Evolutionary conservation across 2,329 filamentous ascomycete genomes (phyloP), one percentile per base, ranked within the genome.

Genomic region (Chaetomium globosum): DNA sequence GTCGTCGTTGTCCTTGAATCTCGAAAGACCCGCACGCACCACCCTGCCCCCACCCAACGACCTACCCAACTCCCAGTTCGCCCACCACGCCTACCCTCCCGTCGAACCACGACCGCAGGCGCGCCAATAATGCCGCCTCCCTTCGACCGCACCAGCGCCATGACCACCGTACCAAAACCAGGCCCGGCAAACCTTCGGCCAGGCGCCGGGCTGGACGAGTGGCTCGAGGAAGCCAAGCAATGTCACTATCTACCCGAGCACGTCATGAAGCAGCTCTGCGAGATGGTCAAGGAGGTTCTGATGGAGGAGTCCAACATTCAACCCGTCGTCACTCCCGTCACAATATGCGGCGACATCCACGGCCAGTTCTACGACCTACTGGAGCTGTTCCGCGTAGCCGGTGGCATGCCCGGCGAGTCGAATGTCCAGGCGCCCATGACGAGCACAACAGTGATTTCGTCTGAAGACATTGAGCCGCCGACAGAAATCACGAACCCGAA

Each of bases 251-350:
- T 99, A 60, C 95, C 95, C 58, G 95, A 99, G 80, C 82, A 89
- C 68, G 92, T 96, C 74, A 99, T 99, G 95, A 99, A 99, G 84
- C 91, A 96, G 78, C 85, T 99, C 57, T 99, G 95, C 78, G 95
- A 99, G 81, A 96, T 96, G 76, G 95, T 98, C 67, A 99, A 99
- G 82, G 95, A 98, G 80, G 96, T 92, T 71, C 85, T 99, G 74
- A 99, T 99, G 95, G 95, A 99, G 84, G 95, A 99, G 80, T 97
- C 93, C 70, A 99, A 99, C 77, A 98, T 99, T 66, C 95, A 98
- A 77, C 95, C 95, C n/a, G 94, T 99, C 23, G 88, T 90, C 61
- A 97, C 95, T 0, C 95, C 95, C 7, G 95, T 99, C 68, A 99
- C 95, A 5, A 90, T 99, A 69, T 98, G 95, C 75, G 95, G 95